These are phyloP conservation scores for Coleophoma cylindrospora DNA, from an alignment of 2,329 filamentous ascomycete genomes.

Conservation along the genomic window DNA sequence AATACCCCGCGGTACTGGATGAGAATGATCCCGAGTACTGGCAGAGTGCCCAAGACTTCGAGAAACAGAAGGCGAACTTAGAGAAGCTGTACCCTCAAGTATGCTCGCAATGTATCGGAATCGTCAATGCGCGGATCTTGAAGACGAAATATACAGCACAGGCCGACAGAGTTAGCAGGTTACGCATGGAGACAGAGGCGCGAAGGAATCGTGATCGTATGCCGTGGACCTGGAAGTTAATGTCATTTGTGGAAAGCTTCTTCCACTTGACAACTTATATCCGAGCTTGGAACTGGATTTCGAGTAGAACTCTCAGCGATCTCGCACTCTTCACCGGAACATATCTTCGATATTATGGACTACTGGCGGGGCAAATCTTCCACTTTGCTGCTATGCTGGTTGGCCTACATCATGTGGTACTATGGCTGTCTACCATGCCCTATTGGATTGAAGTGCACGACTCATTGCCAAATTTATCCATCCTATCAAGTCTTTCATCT, in stretches of 20 bases:
- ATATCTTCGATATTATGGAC: not conserved
- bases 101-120: conserved; percentile 74
- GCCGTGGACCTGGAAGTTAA: conserved; percentile 18
- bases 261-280: not conserved
- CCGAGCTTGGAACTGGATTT: not conserved
- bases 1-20: conserved; percentile 70
- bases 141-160: conserved; percentile 69
- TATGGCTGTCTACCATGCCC: not conserved
- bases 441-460: not conserved
- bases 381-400: not conserved
- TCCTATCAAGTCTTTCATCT: not conserved
- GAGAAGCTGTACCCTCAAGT: conserved; percentile 86
- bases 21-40: conserved; percentile 61
- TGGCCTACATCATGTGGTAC: not conserved
- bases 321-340: not conserved
- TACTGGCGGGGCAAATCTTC: not conserved
- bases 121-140: conserved; percentile 64
- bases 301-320: not conserved
- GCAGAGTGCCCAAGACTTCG: conserved; percentile 62
- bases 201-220: conserved; percentile 43
- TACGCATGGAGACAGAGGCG: conserved; percentile 50
- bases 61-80: conserved; percentile 64
- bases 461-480: not conserved
- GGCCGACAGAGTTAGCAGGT: conserved; percentile 15
- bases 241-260: not conserved